Conservation (phyloP, 768 basidiomycete species). For the Tylopilus plumbeoviolaceoides region DNA sequence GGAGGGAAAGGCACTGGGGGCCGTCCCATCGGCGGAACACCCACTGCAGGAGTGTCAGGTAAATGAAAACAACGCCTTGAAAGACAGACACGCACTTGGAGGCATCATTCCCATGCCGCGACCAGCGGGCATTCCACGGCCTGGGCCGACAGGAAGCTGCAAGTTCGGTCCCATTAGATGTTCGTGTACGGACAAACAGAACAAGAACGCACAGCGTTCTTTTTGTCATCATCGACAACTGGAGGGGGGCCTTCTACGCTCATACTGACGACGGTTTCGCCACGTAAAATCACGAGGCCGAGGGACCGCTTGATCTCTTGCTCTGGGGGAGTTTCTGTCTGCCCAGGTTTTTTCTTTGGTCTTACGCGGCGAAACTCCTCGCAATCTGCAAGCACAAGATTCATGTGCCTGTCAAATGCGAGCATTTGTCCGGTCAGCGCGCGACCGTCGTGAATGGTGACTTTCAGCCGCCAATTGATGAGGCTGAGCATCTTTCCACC, state of each 20-base stretch:
- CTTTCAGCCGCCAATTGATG: conserved; percentile 96
- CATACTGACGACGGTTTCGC: conserved; percentile 94
- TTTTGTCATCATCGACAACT: conserved; percentile 84
- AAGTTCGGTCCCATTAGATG: conserved; percentile 18
- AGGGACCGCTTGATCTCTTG: conserved; percentile 96
- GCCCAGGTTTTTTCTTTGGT: conserved; percentile 87
- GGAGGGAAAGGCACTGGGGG: conserved; percentile 66
- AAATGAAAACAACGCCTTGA: conserved; percentile 14
- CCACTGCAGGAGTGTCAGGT: conserved; percentile 40
- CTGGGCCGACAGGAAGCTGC: conserved; percentile 84
- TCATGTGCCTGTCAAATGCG: conserved; percentile 99
- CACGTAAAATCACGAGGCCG: conserved; percentile 94
- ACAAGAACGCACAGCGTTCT: conserved; percentile 58
- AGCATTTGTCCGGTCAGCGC: conserved; percentile 97
- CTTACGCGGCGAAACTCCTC: conserved; percentile 94
- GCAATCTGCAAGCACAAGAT: conserved; percentile 95
- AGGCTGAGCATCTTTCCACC: conserved; percentile 97
- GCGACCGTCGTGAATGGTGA: conserved; percentile 97
- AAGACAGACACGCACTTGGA: conserved; percentile 51
- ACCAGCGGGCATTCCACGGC: conserved; percentile 93
- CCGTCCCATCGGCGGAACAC: conserved; percentile 55
- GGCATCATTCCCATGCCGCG: conserved; percentile 97
- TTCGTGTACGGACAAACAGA: conserved; percentile 4
- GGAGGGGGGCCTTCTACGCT: conserved; percentile 96
- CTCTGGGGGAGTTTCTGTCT: conserved; percentile 63